These are phyloP conservation scores for Colletotrichum navitas DNA, from an alignment of 2,329 filamentous ascomycete species.

Conservation along the genomic window DNA sequence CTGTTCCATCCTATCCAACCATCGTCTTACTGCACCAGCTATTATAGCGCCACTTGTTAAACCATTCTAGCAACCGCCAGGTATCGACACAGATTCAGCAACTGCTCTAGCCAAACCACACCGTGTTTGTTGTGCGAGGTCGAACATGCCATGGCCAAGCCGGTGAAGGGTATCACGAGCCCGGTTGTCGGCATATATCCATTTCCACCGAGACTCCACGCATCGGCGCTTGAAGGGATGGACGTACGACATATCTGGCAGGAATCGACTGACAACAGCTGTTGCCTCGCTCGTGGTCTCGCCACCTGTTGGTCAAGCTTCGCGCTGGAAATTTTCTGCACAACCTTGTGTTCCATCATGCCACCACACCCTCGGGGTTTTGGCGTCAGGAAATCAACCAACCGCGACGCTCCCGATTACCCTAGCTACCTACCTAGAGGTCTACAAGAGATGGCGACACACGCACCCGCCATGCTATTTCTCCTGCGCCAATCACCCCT, in stretches of 20 bases:
- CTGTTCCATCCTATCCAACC: conserved; percentile 17
- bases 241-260: neutral
- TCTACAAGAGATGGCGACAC: conserved; percentile 24
- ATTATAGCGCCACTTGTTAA: conserved; percentile 6
- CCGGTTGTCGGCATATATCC: conserved; percentile 9
- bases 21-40: conserved; percentile 2
- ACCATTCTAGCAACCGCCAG: conserved; percentile 4
- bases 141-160: conserved; percentile 19
- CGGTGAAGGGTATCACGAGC: conserved; percentile 39
- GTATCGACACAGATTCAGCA: conserved; percentile 1
- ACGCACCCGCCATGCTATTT: conserved; percentile 4
- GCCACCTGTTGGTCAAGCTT: conserved; percentile 31
- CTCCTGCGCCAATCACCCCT: conserved; percentile 5
- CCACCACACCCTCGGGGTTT: conserved; percentile 30
- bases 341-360: conserved; percentile 31
- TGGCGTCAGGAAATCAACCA: conserved; percentile 25
- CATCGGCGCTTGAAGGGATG: neutral
- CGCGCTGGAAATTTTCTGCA: conserved; percentile 4
- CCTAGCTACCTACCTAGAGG: conserved; percentile 5
- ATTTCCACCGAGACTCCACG: neutral
- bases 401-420: conserved; percentile 36
- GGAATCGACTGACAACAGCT: conserved; percentile 40
- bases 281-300: conserved; percentile 33
- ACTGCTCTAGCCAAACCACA: conserved; percentile 12
- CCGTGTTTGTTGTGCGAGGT: conserved; percentile 15